Evolutionary conservation across 2,329 filamentous ascomycete species (phyloP), one percentile per base, ranked within the genome.

Genomic region (Coleophoma crateriformis): DNA sequence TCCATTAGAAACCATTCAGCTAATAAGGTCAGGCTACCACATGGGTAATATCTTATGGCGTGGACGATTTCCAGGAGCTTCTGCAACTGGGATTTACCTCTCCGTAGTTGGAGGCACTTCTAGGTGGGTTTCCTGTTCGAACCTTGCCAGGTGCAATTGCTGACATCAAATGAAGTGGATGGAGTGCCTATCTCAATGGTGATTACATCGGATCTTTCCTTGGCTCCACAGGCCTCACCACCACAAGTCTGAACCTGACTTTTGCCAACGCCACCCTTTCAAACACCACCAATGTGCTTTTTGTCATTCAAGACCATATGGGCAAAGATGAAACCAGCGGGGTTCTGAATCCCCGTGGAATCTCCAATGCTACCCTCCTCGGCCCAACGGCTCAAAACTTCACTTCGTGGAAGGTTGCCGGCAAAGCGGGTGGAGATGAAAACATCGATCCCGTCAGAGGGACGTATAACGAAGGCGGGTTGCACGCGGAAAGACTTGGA

Each of bases 261-360:
- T 81, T 84, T 59, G 60, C 67, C 39, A 77, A 78, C 44, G 70
- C 69, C 3, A 55, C 79, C 0, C 63, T 65, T 37, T 54, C 63
- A 1, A 65, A 67, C 0, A 60, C 56, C 1, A 62, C 70, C 0
- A 79, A 80, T 49, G 62, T 76, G 2, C 67, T 82, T 6, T 71
- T 81, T n/a, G 64, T 82, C 3, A 67, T 82, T 20, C 76, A 81
- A 62, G 77, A 84, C 57, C 74, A 83, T 64, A 79, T 76, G 15
- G 81, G 81, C 10, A 78, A 84, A 58, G 79, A 82, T 45, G 70
- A 79, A 22, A 74, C 72, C 0, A 68, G 68, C 1, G 70, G 67
- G 1, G 75, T 75, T 5, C 66, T 72, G 4, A 69, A 74, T 14
- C 70, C 75, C 8, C 66, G 77, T 40, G 78, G 78, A 4, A 79